Conservation (phyloP, 2,329 filamentous ascomycete species). For the Periconia sp. region DNA sequence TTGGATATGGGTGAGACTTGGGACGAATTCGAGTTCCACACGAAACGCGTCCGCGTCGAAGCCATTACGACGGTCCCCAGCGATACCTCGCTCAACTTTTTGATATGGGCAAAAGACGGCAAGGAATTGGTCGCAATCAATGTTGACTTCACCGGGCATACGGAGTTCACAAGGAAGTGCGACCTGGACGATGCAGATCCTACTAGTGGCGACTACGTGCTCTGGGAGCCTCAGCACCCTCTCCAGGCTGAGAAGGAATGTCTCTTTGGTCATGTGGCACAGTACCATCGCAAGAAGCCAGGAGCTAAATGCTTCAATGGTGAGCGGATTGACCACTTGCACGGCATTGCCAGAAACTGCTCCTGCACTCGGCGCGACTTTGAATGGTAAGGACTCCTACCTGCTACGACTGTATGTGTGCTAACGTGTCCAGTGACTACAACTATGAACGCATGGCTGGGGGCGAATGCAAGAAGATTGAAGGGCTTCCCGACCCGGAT, state of each 20-base stretch:
- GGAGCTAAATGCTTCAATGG: slow-evolving; percentile 82
- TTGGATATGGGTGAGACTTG: slow-evolving; percentile 82
- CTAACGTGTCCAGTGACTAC: slow-evolving; percentile 71
- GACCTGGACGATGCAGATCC: slow-evolving; percentile 66
- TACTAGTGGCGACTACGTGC: slow-evolving; percentile 74
- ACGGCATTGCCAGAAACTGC: slow-evolving; percentile 76
- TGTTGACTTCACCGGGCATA: slow-evolving; percentile 83
- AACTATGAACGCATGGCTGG: slow-evolving; percentile 85
- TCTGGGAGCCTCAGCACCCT: slow-evolving; percentile 90
- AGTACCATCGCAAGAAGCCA: slow-evolving; percentile 90
- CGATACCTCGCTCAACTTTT: slow-evolving; percentile 87
- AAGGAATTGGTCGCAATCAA: slow-evolving; percentile 74
- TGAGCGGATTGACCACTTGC: slow-evolving; percentile 66
- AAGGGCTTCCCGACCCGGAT: slow-evolving; percentile 68
- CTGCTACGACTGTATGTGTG: not conserved
- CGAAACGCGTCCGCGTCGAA: slow-evolving; percentile 70
- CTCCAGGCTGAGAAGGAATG: slow-evolving; percentile 77
- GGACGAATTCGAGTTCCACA: slow-evolving; percentile 76
- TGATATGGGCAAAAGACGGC: slow-evolving; percentile 77
- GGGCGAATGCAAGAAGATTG: slow-evolving; percentile 77
- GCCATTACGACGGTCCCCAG: slow-evolving; percentile 89
- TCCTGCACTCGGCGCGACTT: slow-evolving; percentile 84
- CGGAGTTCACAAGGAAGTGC: slow-evolving; percentile 70
- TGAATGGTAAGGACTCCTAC: slow-evolving; percentile 74
- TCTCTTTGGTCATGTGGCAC: slow-evolving; percentile 87